Evolutionary conservation across 106 monocot genomes (phyloP).

Genomic region (Acorus calamus): DNA sequence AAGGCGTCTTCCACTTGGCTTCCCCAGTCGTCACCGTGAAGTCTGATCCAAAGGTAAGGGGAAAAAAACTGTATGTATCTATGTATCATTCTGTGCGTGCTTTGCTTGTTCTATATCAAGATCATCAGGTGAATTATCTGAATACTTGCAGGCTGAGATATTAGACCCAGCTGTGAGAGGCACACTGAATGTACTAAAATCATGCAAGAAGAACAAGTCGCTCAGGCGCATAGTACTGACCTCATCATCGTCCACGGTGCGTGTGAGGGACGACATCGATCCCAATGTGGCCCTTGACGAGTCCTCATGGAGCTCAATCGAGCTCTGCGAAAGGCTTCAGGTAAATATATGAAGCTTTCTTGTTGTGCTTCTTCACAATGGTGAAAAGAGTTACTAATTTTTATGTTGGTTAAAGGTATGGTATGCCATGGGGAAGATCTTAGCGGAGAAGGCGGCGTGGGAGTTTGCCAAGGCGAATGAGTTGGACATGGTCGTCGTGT

Average conservation of each 20-base stretch:
- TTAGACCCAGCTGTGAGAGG: conserved; percentile 70
- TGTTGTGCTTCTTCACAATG: no score
- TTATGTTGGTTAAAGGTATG: conserved; percentile 32
- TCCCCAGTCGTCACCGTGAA: conserved; percentile 43
- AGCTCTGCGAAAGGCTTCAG: conserved; percentile 54
- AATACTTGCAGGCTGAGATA: conserved; percentile 49
- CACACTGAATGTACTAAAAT: conserved; percentile 62
- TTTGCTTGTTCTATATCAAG: no score
- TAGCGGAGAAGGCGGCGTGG: conserved; percentile 88
- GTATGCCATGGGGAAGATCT: conserved; percentile 56
- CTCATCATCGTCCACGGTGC: conserved; percentile 64
- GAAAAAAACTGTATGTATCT: no score
- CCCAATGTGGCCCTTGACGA: conserved; percentile 39
- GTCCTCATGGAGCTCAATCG: conserved; percentile 62
- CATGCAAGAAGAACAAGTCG: conserved; percentile 74
- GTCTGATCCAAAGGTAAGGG: conserved; percentile 51
- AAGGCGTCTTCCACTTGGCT: conserved; percentile 83
- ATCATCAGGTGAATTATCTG: no score
- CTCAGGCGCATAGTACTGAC: conserved; percentile 71
- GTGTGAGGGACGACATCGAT: conserved; percentile 40
- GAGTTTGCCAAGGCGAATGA: conserved; percentile 54
- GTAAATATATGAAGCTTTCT: conserved; percentile 10
- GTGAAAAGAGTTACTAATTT: neutral
- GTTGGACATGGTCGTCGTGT: conserved; percentile 61
- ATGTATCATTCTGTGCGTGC: no score